Evolutionary conservation across 2,329 filamentous ascomycete genomes (phyloP), one percentile per base, ranked within the genome.

Genomic region (Atkinsonella texensis): DNA sequence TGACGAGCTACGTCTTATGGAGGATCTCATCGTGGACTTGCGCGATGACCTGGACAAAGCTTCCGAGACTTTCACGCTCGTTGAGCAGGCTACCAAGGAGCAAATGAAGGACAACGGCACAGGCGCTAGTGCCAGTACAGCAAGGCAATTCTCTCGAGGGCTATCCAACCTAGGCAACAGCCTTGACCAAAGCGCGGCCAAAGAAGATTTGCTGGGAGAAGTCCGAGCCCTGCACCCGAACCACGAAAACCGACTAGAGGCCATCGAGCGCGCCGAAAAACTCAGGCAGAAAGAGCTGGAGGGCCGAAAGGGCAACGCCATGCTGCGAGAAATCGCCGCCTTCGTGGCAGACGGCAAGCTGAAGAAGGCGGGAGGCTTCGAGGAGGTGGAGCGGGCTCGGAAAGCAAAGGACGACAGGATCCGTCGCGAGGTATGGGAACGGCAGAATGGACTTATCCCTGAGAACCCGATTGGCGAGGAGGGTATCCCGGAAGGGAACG

Each of bases 1-100:
- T 58, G 91, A 97, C 63, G 84, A 96, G 68, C 80, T 98, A 59
- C 93, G 89, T 48, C 86, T 97, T 75, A 91, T 95, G 74, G 93
- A 98, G 71, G 93, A 97, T 60, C 79, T 98, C 56, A 85, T 91
- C 57, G 82, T 90, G 44, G 93, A 98, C 71, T 71, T 98, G 56
- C 83, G 93, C 62, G 90, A 96, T 63, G 93, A 98, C 70, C 74
- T 98, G 46, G 90, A 97, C 65, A 96, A 97, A 71, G 90, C 91
- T 1, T 83, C 84, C 0, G 86, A 94, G 67, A 97, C 93, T 0
- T 95, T 98, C 63, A 86, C 88, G 23, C 79, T 98, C 0, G 93
- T 98, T 15, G 93, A 98, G 69, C 87, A 97, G 69, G 93, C 93
- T 9, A 97, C 90, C n/a, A 95, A 95, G 70, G 89, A 97, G 69